Base-by-base conservation (phyloP, 2,329 filamentous ascomycete species). In the Penicillium sp. region DNA sequence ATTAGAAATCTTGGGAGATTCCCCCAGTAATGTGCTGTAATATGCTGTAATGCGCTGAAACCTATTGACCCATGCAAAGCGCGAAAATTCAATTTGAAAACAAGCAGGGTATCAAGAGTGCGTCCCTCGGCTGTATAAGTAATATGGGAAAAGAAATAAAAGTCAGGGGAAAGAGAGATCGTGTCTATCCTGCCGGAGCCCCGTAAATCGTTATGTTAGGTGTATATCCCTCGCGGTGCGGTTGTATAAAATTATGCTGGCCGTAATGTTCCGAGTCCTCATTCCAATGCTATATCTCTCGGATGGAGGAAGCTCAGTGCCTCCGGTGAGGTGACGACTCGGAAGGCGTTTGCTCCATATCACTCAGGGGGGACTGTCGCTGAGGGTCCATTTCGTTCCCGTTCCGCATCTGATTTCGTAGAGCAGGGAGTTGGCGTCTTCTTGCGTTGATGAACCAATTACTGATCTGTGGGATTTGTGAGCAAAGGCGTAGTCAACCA, bases 391-490 rank as follows among this genome's bases (percentile, higher is more conserved):
- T 53, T 47, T 75, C 74, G 21, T 55, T 69, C 15, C 67, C 71
- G 23, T 72, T 75, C n/a, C 77, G 76, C 67, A 76, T 76, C 64
- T 80, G 78, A 56, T 79, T 80, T 45, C 79, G 77, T n/a, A 82
- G 68, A 17, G 79, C 78, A 23, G 81, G 81, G 5, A 82, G 70
- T 60, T 83, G 81, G 52, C 82, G 76, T 48, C 82, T 74, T 64
- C 82, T 71, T 7, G 82, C 82, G 63, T 84, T 84, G 63, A 84
- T 84, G 62, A 84, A 84, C 82, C 82, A 84, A 64, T 84, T 84
- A 65, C 82, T 84, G 54, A 84, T 82, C 81, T 83, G 29, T 11
- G 3, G 8, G 45, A 31, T 15, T 23, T 46, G 45, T 35, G 47
- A 7, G 9, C 5, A 15, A 5, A 23, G 7, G 11, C 29, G 8